These are phyloP conservation scores for Pleurotus salmoneostramineus DNA, from an alignment of 768 basidiomycete species.

Conservation along the genomic window DNA sequence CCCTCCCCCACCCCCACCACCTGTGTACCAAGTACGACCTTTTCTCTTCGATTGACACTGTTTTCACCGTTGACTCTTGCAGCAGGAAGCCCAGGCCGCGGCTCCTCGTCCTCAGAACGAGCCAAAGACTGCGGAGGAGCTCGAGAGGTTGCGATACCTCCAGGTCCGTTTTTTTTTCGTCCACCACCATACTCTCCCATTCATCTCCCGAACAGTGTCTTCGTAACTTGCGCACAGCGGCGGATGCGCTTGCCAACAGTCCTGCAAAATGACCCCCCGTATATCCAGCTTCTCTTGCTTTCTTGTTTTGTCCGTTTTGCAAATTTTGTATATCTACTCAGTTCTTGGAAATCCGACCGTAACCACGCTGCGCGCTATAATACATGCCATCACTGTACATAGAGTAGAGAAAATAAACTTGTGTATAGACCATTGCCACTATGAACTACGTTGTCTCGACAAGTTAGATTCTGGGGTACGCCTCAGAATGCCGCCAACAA, in stretches of 20 bases:
- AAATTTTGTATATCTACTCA: no score
- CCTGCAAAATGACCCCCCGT: no score
- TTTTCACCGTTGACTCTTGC: background rate
- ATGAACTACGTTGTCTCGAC: constrained; percentile 5
- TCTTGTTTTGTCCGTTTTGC: no score
- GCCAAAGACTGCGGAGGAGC: background rate
- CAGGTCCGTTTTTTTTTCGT: background rate
- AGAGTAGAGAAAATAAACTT: background rate
- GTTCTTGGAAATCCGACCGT: no score
- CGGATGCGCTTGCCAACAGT: background rate
- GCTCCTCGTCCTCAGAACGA: background rate
- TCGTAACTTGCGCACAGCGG: background rate
- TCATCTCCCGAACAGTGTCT: background rate
- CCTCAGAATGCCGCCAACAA: constrained; percentile 74
- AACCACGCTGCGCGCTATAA: no score
- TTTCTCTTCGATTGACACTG: background rate
- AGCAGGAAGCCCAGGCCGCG: background rate
- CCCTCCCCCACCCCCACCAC: background rate
- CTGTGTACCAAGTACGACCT: background rate
- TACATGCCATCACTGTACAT: background rate
- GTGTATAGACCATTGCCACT: background rate
- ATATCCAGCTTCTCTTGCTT: no score
- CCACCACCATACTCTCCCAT: constrained; percentile 2
- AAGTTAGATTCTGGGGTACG: constrained; percentile 34
- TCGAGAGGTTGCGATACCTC: background rate